Evolutionary conservation across 2,329 filamentous ascomycete genomes (phyloP), one percentile per base, ranked within the genome.

Genomic region (Septoria petroselini): DNA sequence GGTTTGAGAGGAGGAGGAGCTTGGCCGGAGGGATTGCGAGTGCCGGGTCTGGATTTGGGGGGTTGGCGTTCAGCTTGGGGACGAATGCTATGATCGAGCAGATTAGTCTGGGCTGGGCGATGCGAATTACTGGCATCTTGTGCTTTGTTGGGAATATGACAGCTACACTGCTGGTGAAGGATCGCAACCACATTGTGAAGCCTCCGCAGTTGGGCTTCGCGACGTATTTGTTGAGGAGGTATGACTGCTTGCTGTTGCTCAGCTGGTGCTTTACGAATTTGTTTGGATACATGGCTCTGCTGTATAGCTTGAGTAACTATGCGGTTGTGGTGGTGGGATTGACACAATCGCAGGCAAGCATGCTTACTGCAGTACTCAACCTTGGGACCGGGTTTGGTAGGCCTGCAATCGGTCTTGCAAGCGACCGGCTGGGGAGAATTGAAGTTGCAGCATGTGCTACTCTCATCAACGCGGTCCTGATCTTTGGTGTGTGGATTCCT

Each of bases 231-330:
- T 58, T 74, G 1, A 53, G 56, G n/a, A 63, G 66, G 8, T 62
- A 66, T 14, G 62, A 67, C 2, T 68, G 71, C 1, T 12, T 68
- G 3, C 54, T 75, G 2, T 56, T 74, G 25, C 62, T 73, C 3
- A 52, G 53, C 0, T 76, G 72, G 70, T 69, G 65, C 6, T 75
- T 77, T 47, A 62, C 70, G 17, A 72, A 65, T 45, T 70, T 77
- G 61, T 58, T 77, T 1, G 75, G 75, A 1, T 77, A 77, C 49
- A 71, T 76, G 47, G 65, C 68, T 1, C 53, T 77, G n/a, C 59
- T 77, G 1, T 76, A 70, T 57, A 73, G 69, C 7, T 53, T 78
- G n/a, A 69, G 73, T 0, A 71, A 73, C 48, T 78, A 74, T 55
- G 73, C 71, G 1, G 55, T 66, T 4, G 46, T 7, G 25, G 48